phyloP scores from a whole-genome alignment of 2,329 filamentous ascomycete species.

The Thielaviopsis euricoi region DNA sequence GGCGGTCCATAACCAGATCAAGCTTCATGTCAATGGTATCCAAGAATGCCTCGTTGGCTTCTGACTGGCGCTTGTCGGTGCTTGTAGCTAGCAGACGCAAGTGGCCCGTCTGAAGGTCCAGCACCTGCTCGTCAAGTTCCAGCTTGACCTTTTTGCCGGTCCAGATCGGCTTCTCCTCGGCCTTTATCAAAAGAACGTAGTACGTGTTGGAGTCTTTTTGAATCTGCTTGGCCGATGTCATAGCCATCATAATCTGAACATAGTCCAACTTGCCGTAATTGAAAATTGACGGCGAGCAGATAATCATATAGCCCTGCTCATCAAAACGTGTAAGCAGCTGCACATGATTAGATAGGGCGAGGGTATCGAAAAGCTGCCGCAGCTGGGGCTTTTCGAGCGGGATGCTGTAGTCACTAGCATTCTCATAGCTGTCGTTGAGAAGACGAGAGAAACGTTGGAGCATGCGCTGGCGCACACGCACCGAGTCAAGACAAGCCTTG shows the following conservation, averaged over 20 bases:
- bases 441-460: slow-evolving; percentile 88
- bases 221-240: slow-evolving; percentile 35
- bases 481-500: slow-evolving; percentile 87
- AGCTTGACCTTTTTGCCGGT: slow-evolving; percentile 59
- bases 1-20: slow-evolving; percentile 77
- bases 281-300: slow-evolving; percentile 54
- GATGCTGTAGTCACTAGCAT: slow-evolving; percentile 88
- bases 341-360: slow-evolving; percentile 74
- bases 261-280: slow-evolving; percentile 45
- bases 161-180: slow-evolving; percentile 68
- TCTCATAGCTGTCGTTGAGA: slow-evolving; percentile 85
- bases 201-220: slow-evolving; percentile 53
- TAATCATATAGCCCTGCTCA: slow-evolving; percentile 61
- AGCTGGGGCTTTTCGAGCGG: slow-evolving; percentile 50
- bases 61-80: slow-evolving; percentile 59
- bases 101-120: slow-evolving; percentile 75
- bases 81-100: slow-evolving; percentile 79
- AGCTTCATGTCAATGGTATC: slow-evolving; percentile 70
- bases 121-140: slow-evolving; percentile 56
- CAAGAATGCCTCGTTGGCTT: slow-evolving; percentile 62
- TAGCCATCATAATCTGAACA: slow-evolving; percentile 72
- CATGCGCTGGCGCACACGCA: slow-evolving; percentile 89
- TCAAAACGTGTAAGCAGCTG: slow-evolving; percentile 54
- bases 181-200: slow-evolving; percentile 35
- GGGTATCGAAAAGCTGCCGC: slow-evolving; percentile 61